Evolutionary conservation across 176 grass and related monocot genomes (phyloP).

Genomic region (Chloris gayana): DNA sequence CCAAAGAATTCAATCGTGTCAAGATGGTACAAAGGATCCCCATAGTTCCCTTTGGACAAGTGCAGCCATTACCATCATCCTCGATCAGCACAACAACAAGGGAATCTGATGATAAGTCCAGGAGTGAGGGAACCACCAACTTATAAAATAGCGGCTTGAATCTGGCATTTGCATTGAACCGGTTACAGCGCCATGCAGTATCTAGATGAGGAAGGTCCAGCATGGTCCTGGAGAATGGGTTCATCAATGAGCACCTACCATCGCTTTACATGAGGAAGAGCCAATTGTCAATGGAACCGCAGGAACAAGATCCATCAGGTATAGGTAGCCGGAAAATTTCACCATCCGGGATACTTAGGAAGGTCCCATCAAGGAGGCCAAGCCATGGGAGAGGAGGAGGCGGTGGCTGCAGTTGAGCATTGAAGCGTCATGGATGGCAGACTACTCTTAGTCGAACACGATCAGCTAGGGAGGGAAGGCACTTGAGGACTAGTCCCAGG

Average conservation of each 20-base stretch:
- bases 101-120: not conserved
- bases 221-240: conserved; percentile 10
- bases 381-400: conserved; percentile 3
- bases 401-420: not conserved
- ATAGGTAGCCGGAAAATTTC: not conserved
- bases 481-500: not conserved
- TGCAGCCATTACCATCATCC: not conserved
- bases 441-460: conserved; percentile 16
- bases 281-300: conserved; percentile 10
- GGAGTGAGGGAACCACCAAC: not conserved
- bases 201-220: not conserved
- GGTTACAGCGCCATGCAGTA: not conserved
- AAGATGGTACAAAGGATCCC: not conserved
- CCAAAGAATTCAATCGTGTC: not conserved
- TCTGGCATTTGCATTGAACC: not conserved
- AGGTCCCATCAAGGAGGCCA: not conserved
- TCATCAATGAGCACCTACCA: conserved; percentile 6
- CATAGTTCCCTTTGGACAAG: not conserved
- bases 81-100: not conserved
- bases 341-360: conserved; percentile 16
- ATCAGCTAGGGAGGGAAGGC: not conserved
- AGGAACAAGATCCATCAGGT: not conserved
- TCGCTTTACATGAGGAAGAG: not conserved
- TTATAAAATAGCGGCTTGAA: not conserved
- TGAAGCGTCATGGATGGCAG: conserved; percentile 7